Conservation (phyloP, 2,329 filamentous ascomycete species). For the Trichoderma sp. region DNA sequence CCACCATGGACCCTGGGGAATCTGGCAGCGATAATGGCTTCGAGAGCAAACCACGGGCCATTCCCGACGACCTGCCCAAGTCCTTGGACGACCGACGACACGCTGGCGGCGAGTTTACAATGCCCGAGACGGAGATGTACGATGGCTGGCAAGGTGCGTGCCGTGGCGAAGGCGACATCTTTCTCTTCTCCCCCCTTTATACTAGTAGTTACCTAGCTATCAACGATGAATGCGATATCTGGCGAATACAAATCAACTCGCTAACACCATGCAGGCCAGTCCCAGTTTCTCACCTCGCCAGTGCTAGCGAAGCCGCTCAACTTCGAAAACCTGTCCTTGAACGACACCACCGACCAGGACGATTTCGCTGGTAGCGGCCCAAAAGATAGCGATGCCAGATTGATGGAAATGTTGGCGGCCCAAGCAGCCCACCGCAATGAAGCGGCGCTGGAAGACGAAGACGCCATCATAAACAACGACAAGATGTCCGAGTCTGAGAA, state of each 20-base stretch:
- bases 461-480: slow-evolving; percentile 73
- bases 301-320: slow-evolving; percentile 79
- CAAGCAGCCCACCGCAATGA: slow-evolving; percentile 81
- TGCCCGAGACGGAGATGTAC: slow-evolving; percentile 92
- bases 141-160: slow-evolving; percentile 91
- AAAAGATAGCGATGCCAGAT: slow-evolving; percentile 76
- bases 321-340: slow-evolving; percentile 78
- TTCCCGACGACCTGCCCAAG: slow-evolving; percentile 85
- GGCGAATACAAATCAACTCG: slow-evolving; percentile 7
- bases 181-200: not conserved
- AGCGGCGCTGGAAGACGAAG: slow-evolving; percentile 74
- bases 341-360: slow-evolving; percentile 72
- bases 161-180: not conserved
- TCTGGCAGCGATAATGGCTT: slow-evolving; percentile 43
- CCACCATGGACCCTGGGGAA: slow-evolving; percentile 62
- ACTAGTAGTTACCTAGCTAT: not conserved
- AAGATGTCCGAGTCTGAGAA: slow-evolving; percentile 77
- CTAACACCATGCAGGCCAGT: slow-evolving; percentile 68
- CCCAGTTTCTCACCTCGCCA: slow-evolving; percentile 88
- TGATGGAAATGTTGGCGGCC: slow-evolving; percentile 95
- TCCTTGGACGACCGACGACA: slow-evolving; percentile 85
- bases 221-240: not conserved
- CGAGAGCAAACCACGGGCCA: slow-evolving; percentile 49
- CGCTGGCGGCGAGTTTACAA: slow-evolving; percentile 62
- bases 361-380: slow-evolving; percentile 57